Evolutionary conservation across 306 rosid species (phyloP), one percentile per base, ranked within the genome.

Genomic region (Purshia tridentata): DNA sequence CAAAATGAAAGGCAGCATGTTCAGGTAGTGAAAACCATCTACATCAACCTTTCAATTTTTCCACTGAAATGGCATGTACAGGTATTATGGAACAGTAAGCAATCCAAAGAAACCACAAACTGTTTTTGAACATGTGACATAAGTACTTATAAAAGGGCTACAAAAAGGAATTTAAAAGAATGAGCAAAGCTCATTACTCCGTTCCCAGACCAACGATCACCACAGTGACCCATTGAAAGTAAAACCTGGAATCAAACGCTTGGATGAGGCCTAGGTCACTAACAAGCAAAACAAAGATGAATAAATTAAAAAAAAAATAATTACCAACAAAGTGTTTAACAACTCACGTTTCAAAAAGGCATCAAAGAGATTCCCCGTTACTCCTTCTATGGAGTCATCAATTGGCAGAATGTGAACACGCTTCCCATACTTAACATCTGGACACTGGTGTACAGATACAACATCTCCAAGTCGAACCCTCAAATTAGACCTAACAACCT

Each of bases 401-500:
- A 85, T 57, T 3, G 89, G 89, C 40, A 86, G 80, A 67, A 86
- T 83, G 67, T 83, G 83, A 18, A 86, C 83, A 23, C 83, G 78
- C 14, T 75, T 83, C 67, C 89, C 89, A 75, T 80, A 86, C 73
- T 83, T 86, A 29, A 86, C 89, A 76, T 86, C 89, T 0, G 84
- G 50, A 69, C 87, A 86, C 63, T 80, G 87, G 62, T 86, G 89
- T 51, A 86, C 87, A 68, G 87, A 83, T 69, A 86, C 85, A 40
- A 86, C 89, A 77, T 86, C 89, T 53, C 89, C 85, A 68, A 86
- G 85, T 40, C 87, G 79, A 70, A 86, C 89, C 68, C 87, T 70
- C 83, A 86, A 61, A 76, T 86, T 86, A 1, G 87, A 80, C 60
- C 90, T 83, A 49, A 86, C 87, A 78, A 86, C 84, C 67, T 83